Percentiles rank a stretch among this genome's conserved stretches.
phyloP scores from a whole-genome alignment of 1,139 yeast genomes.

The Lodderomyces theae region DNA sequence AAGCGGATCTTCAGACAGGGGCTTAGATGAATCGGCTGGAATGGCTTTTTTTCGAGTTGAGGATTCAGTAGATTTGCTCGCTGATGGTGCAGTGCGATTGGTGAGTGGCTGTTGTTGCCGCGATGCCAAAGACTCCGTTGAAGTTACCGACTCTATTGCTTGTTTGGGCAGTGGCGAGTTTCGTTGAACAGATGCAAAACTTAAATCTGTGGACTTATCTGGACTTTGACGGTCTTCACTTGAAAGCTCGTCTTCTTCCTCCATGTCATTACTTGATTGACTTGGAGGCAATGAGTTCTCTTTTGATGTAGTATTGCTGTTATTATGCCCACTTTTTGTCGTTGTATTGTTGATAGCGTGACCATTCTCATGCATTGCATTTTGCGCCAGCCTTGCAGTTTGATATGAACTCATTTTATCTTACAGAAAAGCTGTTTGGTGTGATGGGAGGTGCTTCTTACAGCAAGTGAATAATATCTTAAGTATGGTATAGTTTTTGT shows the following conservation, averaged over 20 bases:
- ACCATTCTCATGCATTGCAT: too few relatives aligned
- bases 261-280: neutral
- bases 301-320: neutral
- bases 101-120: too few relatives aligned
- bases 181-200: constrained; percentile 2
- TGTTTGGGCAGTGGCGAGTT: constrained; percentile 7
- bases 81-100: neutral
- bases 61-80: neutral
- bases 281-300: neutral
- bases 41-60: neutral
- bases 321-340: neutral
- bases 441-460: too few relatives aligned
- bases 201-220: neutral
- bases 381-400: too few relatives aligned
- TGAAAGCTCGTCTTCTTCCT: neutral
- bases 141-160: constrained; percentile 4
- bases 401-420: too few relatives aligned
- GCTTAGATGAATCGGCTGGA: too few relatives aligned
- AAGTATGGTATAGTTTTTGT: too few relatives aligned
- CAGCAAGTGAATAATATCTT: too few relatives aligned
- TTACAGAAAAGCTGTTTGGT: too few relatives aligned
- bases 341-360: neutral
- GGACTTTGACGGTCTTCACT: neutral
- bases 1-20: too few relatives aligned
- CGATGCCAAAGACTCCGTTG: neutral